Base-by-base conservation (phyloP, 2,329 filamentous ascomycete species). In the Neofusicoccum umdonicola region DNA sequence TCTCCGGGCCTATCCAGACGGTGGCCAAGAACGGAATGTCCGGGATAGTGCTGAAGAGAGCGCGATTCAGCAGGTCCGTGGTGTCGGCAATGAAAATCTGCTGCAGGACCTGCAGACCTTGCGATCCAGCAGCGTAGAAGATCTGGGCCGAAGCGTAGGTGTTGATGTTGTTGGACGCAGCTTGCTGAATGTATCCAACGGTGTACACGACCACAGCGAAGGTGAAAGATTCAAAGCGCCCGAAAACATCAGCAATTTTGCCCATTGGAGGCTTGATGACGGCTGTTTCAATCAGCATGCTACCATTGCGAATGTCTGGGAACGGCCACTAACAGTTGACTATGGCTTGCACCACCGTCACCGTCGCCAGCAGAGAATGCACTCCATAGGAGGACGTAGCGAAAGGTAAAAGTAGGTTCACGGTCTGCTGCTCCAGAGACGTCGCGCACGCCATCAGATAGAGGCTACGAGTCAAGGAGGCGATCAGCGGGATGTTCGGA, bases 81-180 rank as follows among this genome's bases (percentile, higher is more conserved):
- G 83, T 87, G 72, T 89, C 87, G 35, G 87, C 87, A 56, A 89
- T 83, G 72, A 89, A 87, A 45, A 89, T 84, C 71, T 89, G 86
- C 70, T 88, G 84, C 22, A 88, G 74, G 54, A 89, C 85, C 65
- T 85, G 82, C 6, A 87, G 80, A 2, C 85, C 86, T 0, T 85
- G 86, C 54, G 82, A 81, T 2, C 87, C 87, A 5, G 85, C 83
- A 2, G 86, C 82, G 70, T 88, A 88, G 72, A 89, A 87, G 42
- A 88, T 83, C 70, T 88, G 83, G 0, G 83, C 84, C 2, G 80
- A 81, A 0, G 82, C 78, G 56, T 82, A 66, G 71, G 82, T 83
- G 63, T 83, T 74, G 41, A 88, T 83, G 65, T 82, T 85, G 45
- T 78, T 78, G 0, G 84, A 84, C 2, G 80, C 76, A 2, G 87